A percentile compares a stretch with the other conserved stretches of the same genome.
Evolutionary conservation across 2,329 filamentous ascomycete genomes (phyloP).

Genomic region (Verticillium zaregamsianum): DNA sequence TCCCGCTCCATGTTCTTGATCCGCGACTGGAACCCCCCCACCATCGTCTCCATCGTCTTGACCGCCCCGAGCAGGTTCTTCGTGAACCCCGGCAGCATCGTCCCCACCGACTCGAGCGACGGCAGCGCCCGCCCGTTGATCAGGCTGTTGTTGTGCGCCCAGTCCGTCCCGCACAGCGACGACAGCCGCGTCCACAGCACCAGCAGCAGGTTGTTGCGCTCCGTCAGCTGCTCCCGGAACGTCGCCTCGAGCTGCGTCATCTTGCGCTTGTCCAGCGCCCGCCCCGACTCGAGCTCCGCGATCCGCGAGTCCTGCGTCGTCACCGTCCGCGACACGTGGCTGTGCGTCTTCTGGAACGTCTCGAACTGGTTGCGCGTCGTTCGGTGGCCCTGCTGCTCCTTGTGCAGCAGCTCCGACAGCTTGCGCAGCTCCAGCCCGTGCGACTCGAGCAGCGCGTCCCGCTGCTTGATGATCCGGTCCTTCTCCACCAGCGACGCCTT

Average conservation of each 20-base stretch:
- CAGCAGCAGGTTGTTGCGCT: slow-evolving; percentile 84
- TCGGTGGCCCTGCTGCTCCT: slow-evolving; percentile 79
- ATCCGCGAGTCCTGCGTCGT: slow-evolving; percentile 82
- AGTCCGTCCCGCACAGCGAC: slow-evolving; percentile 81
- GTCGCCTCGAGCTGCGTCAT: slow-evolving; percentile 72
- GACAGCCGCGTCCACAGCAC: slow-evolving; percentile 88
- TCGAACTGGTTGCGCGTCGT: slow-evolving; percentile 87
- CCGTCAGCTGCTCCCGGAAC: slow-evolving; percentile 80
- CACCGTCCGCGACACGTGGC: slow-evolving; percentile 81
- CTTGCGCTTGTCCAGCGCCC: slow-evolving; percentile 72
- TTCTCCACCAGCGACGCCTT: slow-evolving; percentile 82
- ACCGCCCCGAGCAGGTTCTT: slow-evolving; percentile 84
- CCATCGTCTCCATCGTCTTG: slow-evolving; percentile 78
- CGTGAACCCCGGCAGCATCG: slow-evolving; percentile 81
- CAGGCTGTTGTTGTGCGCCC: slow-evolving; percentile 83
- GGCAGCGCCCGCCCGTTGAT: slow-evolving; percentile 82
- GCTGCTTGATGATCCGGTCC: slow-evolving; percentile 83
- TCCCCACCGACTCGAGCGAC: slow-evolving; percentile 79
- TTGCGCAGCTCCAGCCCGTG: slow-evolving; percentile 83
- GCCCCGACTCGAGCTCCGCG: slow-evolving; percentile 77
- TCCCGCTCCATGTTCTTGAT: slow-evolving; percentile 86
- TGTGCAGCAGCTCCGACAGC: slow-evolving; percentile 82
- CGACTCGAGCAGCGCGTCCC: slow-evolving; percentile 82
- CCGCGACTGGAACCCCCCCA: slow-evolving; percentile 72
- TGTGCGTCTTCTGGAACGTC: slow-evolving; percentile 80